phyloP scores from a whole-genome alignment of 2,329 filamentous ascomycete genomes.

The Calonectria pseudoturangicola region DNA sequence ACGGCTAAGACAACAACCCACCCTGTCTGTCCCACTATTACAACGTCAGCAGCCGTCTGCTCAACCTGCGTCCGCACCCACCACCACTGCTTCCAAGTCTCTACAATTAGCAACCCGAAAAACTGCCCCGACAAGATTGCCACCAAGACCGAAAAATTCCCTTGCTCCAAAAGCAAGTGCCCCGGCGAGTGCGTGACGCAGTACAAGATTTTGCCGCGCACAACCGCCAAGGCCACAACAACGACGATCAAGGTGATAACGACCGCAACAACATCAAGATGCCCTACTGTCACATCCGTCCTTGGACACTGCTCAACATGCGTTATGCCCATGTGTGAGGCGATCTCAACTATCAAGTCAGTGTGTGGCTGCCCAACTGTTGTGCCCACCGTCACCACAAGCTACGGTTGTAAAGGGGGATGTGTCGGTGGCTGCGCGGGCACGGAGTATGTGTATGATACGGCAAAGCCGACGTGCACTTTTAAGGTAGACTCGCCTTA shows the following conservation, averaged over 20 bases:
- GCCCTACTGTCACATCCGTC: not conserved
- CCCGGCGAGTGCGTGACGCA: not conserved
- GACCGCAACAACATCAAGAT: not conserved
- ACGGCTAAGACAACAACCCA: not conserved
- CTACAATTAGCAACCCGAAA: slow-evolving; percentile 1
- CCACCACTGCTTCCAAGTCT: not conserved
- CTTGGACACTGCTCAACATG: slow-evolving; percentile 4
- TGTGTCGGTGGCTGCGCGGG: slow-evolving; percentile 2
- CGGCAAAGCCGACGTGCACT: not conserved
- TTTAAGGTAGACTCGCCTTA: not conserved
- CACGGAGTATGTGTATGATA: slow-evolving; percentile 5
- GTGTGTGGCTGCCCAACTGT: not conserved
- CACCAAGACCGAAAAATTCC: not conserved
- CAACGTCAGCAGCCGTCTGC: not conserved
- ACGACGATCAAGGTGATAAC: not conserved
- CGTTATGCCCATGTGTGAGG: not conserved
- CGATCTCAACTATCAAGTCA: not conserved
- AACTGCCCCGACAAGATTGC: slow-evolving; percentile 2
- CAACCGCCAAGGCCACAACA: not conserved
- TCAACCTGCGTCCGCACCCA: slow-evolving; percentile 15
- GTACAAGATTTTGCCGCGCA: not conserved
- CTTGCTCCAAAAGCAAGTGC: slow-evolving; percentile 8
- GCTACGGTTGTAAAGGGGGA: not conserved
- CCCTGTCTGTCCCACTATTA: not conserved
- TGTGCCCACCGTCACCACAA: slow-evolving; percentile 2